Evolutionary conservation across 1,284 basidiomycete species (phyloP).

Genomic region (Phellopilus nigrolimitatus): DNA sequence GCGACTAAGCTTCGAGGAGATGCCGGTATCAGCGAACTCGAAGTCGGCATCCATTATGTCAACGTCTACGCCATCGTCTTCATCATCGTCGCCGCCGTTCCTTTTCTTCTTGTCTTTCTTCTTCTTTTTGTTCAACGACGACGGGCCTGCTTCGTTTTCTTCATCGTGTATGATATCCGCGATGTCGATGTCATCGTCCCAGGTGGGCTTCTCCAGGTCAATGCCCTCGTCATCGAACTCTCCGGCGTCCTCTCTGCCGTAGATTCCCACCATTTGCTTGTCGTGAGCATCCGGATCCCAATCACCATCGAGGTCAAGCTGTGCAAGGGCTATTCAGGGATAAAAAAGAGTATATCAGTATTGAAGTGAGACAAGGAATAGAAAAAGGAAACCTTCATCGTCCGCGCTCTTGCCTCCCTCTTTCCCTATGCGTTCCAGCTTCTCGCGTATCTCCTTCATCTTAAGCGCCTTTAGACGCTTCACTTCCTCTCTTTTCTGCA

Average conservation of each 20-base stretch:
- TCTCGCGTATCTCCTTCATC: constrained; percentile 75
- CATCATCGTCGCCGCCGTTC: constrained; percentile 35
- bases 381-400: constrained; percentile 39
- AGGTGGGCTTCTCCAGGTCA: constrained; percentile 73
- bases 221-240: constrained; percentile 34
- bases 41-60: constrained; percentile 76
- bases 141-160: constrained; percentile 27
- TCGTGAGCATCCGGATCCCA: constrained; percentile 83
- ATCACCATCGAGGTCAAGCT: constrained; percentile 72
- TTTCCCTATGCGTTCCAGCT: constrained; percentile 64
- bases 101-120: constrained; percentile 49
- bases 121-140: constrained; percentile 33
- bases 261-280: constrained; percentile 69
- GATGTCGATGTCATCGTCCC: constrained; percentile 88
- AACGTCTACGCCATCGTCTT: constrained; percentile 47
- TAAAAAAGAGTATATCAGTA: constrained; percentile 9
- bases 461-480: constrained; percentile 77
- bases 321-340: constrained; percentile 56
- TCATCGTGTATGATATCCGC: constrained; percentile 55
- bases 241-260: constrained; percentile 46
- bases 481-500: constrained; percentile 75
- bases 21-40: too few species aligned
- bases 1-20: constrained; percentile 77
- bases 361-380: constrained; percentile 3
- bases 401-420: constrained; percentile 54